Evolutionary conservation across 148 eudicot species (phyloP), one percentile per base, ranked within the genome.

Genomic region (Rheum nobile): DNA sequence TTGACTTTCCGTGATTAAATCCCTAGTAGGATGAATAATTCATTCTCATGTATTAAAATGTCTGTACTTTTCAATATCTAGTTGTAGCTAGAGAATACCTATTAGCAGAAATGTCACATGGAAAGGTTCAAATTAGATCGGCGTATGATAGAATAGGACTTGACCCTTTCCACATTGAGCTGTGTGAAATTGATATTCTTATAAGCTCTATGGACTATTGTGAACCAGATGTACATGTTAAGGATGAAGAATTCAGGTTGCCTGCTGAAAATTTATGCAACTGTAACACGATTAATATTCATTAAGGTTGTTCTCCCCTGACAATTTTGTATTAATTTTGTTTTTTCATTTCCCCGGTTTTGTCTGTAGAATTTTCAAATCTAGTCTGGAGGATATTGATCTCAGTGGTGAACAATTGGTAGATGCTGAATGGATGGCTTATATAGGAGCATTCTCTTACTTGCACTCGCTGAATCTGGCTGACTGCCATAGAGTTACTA

Each of bases 401-500:
- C 75, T 91, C 41, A 87, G 84, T 24, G 89, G 96, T n/a, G 87
- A 90, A 85, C 86, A 70, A 79, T 82, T 75, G 19, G 96, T 95
- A 75, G 96, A 95, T 86, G 92, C 86, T 4, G 97, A 95, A 79
- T 95, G 98, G 98, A 84, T 90, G 84, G 96, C 93, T 2, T 95
- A 95, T 78, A 59, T 95, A 35, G 97, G 98, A 47, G 96, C 85
- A 72, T 91, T 86, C 81, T 78, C 73, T 1, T 82, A 87, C 79
- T 73, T 95, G 86, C 77, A 71, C 44, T 87, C 88, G 4, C 82
- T 95, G 41, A 88, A 82, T 69, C 67, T 95, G 42, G 87, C 97
- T 26, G 91, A 84, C 71, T 95, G 98, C 83, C 77, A 69, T 50
- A 83, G 82, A 69, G 79, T 95, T 73, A 88, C 82, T 81, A 91